Evolutionary conservation across 2,329 filamentous ascomycete genomes (phyloP).

Genomic region (Emmonsiellopsis sp.): DNA sequence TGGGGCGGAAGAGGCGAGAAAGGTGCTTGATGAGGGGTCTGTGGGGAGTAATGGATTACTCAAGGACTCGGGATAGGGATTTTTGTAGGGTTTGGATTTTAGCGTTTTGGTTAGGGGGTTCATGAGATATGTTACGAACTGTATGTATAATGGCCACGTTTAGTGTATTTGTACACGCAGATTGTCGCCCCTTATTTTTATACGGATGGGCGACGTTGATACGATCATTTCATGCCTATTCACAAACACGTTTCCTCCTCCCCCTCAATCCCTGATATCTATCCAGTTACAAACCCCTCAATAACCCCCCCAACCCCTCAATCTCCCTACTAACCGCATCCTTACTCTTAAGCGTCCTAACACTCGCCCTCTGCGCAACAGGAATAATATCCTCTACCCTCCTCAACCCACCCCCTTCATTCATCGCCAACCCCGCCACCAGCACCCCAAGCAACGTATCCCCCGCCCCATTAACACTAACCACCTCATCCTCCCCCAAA

Average conservation of each 20-base stretch:
- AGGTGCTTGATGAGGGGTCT: slow-evolving; percentile 21
- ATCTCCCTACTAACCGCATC: slow-evolving; percentile 54
- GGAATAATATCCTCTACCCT: slow-evolving; percentile 56
- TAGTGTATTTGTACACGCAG: too few relatives aligned
- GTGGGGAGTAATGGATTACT: slow-evolving; percentile 10
- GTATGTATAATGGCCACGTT: too few relatives aligned
- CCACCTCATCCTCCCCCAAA: slow-evolving; percentile 54
- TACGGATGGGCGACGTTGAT: too few relatives aligned
- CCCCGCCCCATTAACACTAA: slow-evolving; percentile 89
- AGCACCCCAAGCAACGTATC: slow-evolving; percentile 86
- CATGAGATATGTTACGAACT: too few relatives aligned
- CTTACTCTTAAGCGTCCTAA: slow-evolving; percentile 64
- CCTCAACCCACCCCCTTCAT: slow-evolving; percentile 35
- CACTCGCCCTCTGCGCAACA: slow-evolving; percentile 72
- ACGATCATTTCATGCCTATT: not conserved
- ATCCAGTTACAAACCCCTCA: slow-evolving; percentile 3
- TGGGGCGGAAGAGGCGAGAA: slow-evolving; percentile 25
- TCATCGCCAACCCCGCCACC: slow-evolving; percentile 64
- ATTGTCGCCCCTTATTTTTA: too few relatives aligned
- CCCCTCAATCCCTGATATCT: not conserved
- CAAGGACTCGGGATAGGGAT: not conserved
- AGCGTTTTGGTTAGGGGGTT: too few relatives aligned
- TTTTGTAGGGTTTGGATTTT: too few relatives aligned
- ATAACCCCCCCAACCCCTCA: slow-evolving; percentile 10
- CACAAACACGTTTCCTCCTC: not conserved